Base-by-base conservation (phyloP, 768 basidiomycete genomes). In the Podaxis sp. region DNA sequence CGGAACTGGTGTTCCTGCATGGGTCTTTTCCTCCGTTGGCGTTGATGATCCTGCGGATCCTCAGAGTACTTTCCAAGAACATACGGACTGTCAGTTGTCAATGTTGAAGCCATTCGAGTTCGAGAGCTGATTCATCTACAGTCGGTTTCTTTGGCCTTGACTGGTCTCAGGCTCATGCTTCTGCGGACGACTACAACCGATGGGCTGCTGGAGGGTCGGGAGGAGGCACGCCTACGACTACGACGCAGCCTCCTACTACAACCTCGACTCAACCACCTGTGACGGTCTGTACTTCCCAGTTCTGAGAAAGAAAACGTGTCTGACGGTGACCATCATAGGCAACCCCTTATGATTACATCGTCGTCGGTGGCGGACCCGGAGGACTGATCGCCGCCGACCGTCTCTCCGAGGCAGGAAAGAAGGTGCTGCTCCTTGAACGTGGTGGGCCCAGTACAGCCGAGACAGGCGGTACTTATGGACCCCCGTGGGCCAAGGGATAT, bases 361-460 rank as follows among this genome's bases (percentile, higher is more conserved):
- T 82, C 57, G 83, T 86, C 40, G 85, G 85, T 47, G 79, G 77
- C 35, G 86, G 86, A 7, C 78, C 84, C 2, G 84, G 81, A 57
- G 86, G 86, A 40, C 73, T 87, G 51, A 75, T 88, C 64, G 73
- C 78, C 25, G 85, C 85, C 0, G 85, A 87, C 64, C 77, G 85
- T 42, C 70, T 87, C 2, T 81, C 83, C 14, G 79, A 87, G 68
- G 78, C 82, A 27, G 83, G 83, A 38, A 87, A 87, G 72, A 84
- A 83, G 53, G 84, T 88, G 0, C 70, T 87, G 10, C 74, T 88
- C 1, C 71, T 88, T 4, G 86, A 87, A 65, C 82, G 85, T 58
- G 86, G 86, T 47, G 85, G 85, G 1, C 86, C 86, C 4, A 82
- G 81, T 65, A 82, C 83, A n/a, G 77, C 77, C 35, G 72, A 81